phyloP scores from a whole-genome alignment of 768 basidiomycete genomes.

The Phylloporus arenicola region DNA sequence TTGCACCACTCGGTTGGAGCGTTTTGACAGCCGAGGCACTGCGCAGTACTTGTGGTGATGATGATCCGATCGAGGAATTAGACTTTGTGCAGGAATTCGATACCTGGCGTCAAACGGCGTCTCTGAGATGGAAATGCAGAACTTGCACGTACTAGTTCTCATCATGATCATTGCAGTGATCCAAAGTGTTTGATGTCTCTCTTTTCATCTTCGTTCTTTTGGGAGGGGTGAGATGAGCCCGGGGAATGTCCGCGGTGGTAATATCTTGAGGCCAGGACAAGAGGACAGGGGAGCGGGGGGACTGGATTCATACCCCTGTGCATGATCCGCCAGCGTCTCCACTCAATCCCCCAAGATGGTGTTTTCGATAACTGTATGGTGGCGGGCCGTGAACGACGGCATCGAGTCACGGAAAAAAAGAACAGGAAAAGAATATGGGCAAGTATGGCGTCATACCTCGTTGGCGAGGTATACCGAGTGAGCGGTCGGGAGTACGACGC shows the following conservation, averaged over 20 bases:
- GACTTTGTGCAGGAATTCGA: neutral
- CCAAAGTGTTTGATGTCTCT: neutral
- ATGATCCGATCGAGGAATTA: neutral
- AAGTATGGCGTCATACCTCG: neutral
- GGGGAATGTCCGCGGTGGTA: conserved; percentile 15
- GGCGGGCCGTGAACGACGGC: neutral
- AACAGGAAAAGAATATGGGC: neutral
- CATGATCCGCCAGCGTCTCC: conserved; percentile 11
- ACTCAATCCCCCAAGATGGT: neutral
- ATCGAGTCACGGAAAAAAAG: neutral
- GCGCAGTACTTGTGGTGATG: neutral
- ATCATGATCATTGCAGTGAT: neutral
- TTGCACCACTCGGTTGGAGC: neutral
- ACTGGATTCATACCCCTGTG: neutral
- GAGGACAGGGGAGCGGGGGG: neutral
- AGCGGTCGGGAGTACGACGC: neutral
- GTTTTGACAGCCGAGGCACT: neutral
- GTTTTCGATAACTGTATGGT: neutral
- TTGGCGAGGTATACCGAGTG: neutral
- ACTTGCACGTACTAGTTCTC: too few relatives aligned
- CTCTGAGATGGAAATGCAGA: neutral
- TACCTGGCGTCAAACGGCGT: neutral
- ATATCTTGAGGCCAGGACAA: neutral
- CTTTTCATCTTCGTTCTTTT: neutral
- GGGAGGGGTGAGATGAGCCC: neutral